Base-by-base conservation (phyloP, 2,329 filamentous ascomycete genomes). In the Graphilbum fragrans region DNA sequence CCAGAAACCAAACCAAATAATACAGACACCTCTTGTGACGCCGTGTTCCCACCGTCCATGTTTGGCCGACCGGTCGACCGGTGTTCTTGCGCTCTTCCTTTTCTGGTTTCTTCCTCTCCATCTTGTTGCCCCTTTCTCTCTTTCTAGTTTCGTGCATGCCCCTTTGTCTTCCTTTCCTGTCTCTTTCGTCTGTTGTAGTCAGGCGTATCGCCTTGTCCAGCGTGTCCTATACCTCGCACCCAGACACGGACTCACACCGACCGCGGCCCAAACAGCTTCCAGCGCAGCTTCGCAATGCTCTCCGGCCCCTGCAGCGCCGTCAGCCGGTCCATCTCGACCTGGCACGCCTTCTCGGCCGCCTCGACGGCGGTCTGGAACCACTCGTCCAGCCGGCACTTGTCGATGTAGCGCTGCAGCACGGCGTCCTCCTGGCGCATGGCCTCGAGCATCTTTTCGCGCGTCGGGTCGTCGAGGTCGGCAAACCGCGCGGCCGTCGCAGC, bases 371-470 rank as follows among this genome's bases (percentile, higher is more conserved):
- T 52, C 10, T 45, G 46, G 41, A 49, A 52, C 84, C 88, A 94
- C 42, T 80, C 70, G 7, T 77, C 74, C 11, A 94, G 69, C 31
- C 78, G 70, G 44, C 77, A 70, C 56, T 79, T 79, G 42, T 82
- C 73, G 18, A 92, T 67, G 54, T 77, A 77, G 39, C 70, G 67
- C 39, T 67, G 63, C 32, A 95, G 66, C 11, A 72, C 55, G 45
- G 72, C 69, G 53, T 90, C 82, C 60, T 94, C 87, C 43, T 70
- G 69, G 43, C 74, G 67, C 63, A 92, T 82, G 44, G 86, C 84
- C 21, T 78, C 73, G 22, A 80, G 62, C 44, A 94, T 71, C 43
- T 77, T 79, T 43, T 76, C 68, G 44, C 77, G 72, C 51, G 83
- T 72, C 35, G 75, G 71, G 34, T 78, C 72, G 44, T 80, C 74